Percentiles rank a stretch among this genome's conserved stretches.
These are phyloP conservation scores for Bruguiera hainesii DNA, from an alignment of 441 rosid species.

Conservation along the genomic window DNA sequence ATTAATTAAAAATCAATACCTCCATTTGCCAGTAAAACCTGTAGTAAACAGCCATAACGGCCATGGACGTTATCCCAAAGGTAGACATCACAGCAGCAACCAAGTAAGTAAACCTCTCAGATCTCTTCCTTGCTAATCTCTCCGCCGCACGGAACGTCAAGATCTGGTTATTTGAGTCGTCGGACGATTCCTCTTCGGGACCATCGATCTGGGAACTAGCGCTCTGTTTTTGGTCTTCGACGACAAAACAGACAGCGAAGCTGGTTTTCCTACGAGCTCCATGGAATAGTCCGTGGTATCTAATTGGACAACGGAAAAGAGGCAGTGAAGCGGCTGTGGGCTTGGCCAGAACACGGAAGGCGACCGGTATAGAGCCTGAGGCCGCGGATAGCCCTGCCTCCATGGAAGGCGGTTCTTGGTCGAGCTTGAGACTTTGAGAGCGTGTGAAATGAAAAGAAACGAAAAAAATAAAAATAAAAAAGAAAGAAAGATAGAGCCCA, in stretches of 20 bases:
- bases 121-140: slow-evolving; percentile 65
- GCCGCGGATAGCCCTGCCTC: slow-evolving; percentile 63
- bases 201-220: slow-evolving; percentile 26
- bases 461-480: not conserved
- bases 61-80: slow-evolving; percentile 91
- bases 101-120: slow-evolving; percentile 76
- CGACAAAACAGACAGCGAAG: slow-evolving; percentile 56
- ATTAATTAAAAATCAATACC: slow-evolving; percentile 33
- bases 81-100: slow-evolving; percentile 88
- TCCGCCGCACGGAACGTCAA: slow-evolving; percentile 48
- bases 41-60: slow-evolving; percentile 85
- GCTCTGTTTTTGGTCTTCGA: slow-evolving; percentile 44
- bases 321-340: slow-evolving; percentile 21
- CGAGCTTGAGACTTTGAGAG: not conserved
- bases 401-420: slow-evolving; percentile 36
- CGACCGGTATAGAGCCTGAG: slow-evolving; percentile 29
- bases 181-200: slow-evolving; percentile 14
- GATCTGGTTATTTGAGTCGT: slow-evolving; percentile 34
- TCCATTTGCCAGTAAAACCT: slow-evolving; percentile 97
- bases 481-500: too few species aligned
- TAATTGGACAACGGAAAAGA: slow-evolving; percentile 22
- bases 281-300: not conserved
- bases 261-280: slow-evolving; percentile 24
- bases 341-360: slow-evolving; percentile 28
- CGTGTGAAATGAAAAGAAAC: not conserved